These are phyloP conservation scores for Mortierella sp. DNA, from an alignment of 371 early-diverging fungal genomes.

Conservation along the genomic window DNA sequence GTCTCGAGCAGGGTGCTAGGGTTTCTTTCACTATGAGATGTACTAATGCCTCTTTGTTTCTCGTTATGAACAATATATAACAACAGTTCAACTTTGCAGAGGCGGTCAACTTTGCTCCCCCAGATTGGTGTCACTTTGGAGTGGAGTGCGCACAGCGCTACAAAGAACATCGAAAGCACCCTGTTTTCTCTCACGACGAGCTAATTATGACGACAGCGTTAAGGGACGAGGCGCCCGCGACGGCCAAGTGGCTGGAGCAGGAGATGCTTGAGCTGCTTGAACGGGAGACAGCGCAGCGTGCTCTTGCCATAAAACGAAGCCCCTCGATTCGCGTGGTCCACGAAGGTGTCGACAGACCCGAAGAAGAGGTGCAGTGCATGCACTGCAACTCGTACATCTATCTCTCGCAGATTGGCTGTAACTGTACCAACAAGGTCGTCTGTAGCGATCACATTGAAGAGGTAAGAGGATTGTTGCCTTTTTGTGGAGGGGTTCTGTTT, in stretches of 20 bases:
- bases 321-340: slow-evolving; percentile 60
- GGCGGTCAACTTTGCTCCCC: slow-evolving; percentile 96
- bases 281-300: slow-evolving; percentile 72
- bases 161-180: slow-evolving; percentile 81
- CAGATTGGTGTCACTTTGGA: slow-evolving; percentile 94
- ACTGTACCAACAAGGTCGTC: slow-evolving; percentile 72
- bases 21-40: not conserved
- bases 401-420: slow-evolving; percentile 76
- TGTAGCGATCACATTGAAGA: slow-evolving; percentile 75
- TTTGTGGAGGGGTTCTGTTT: not conserved
- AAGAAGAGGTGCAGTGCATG: slow-evolving; percentile 79
- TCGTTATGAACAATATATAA: not conserved
- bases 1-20: not conserved
- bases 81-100: slow-evolving; percentile 92
- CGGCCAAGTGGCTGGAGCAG: slow-evolving; percentile 69
- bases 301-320: slow-evolving; percentile 59
- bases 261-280: slow-evolving; percentile 71
- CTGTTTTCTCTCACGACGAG: slow-evolving; percentile 96
- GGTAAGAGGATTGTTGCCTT: slow-evolving; percentile 54
- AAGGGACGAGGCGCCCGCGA: slow-evolving; percentile 59
- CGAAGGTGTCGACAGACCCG: slow-evolving; percentile 62
- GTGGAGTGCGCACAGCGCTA: slow-evolving; percentile 85
- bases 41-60: not conserved
- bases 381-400: slow-evolving; percentile 82
- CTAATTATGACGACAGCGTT: slow-evolving; percentile 77